Evolutionary conservation across 2,329 filamentous ascomycete genomes (phyloP).

Genomic region (Colletotrichum tropicale): DNA sequence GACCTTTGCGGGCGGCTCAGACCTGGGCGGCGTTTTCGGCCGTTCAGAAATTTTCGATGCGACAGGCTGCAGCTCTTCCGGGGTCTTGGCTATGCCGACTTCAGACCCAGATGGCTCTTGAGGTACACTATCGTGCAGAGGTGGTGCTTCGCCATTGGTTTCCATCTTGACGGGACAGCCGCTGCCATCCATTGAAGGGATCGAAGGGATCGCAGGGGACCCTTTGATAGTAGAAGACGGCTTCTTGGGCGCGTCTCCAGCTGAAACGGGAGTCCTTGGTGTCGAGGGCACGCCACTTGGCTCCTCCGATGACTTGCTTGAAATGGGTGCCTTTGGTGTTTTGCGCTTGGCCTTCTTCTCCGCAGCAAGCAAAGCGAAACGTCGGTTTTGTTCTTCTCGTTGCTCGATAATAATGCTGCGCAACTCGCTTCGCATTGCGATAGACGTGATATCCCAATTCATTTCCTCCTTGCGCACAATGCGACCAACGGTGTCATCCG

Average conservation of each 20-base stretch:
- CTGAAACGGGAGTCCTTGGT: not conserved
- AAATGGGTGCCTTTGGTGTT: constrained; percentile 26
- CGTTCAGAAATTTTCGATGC: not conserved
- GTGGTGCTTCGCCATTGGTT: not conserved
- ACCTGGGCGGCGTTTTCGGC: not conserved
- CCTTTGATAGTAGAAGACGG: constrained; percentile 14
- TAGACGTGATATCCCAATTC: constrained; percentile 59
- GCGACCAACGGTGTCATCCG: constrained; percentile 70
- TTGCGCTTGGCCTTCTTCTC: constrained; percentile 40
- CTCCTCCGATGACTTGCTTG: not conserved
- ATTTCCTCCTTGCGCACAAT: constrained; percentile 64
- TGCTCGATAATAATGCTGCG: constrained; percentile 69
- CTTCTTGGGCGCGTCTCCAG: constrained; percentile 19
- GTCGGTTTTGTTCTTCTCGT: constrained; percentile 63
- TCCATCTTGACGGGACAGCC: not conserved
- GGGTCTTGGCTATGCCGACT: not conserved
- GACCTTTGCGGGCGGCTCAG: not conserved
- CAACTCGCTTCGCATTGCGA: constrained; percentile 67
- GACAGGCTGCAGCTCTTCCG: not conserved
- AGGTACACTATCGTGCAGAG: not conserved
- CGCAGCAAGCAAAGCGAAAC: constrained; percentile 47
- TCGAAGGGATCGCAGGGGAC: not conserved
- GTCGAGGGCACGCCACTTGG: not conserved
- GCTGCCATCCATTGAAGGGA: not conserved
- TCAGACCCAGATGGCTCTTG: not conserved